Base-by-base conservation (phyloP, 208 protist species). In the Crithidia brevicula region DNA sequence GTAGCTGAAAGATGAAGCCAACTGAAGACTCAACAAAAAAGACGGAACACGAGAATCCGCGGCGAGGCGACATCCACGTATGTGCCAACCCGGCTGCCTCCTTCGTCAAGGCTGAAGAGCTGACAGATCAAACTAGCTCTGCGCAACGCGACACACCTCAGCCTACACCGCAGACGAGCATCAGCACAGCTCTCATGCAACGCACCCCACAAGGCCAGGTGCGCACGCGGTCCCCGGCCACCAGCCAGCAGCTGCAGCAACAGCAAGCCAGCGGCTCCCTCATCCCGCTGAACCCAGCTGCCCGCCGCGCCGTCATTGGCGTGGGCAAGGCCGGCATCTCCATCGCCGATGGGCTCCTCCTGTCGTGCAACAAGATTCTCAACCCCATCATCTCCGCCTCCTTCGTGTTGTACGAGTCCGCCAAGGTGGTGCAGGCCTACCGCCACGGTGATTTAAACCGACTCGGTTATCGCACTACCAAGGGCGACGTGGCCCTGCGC, bases 371-470 rank as follows among this genome's bases (percentile, higher is more conserved):
- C 51, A 63, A 73, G 28, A 53, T 82, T 16, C 57, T 85, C 27
- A 87, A 85, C 52, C 86, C 86, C 13, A 64, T 89, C 38, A 36
- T 88, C 45, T 74, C 80, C 38, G 81, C 80, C 18, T 83, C 76
- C 15, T 72, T 93, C 56, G 67, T 83, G 25, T 73, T 77, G 16
- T 89, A 89, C 68, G 83, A 84, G 61, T 84, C 76, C 5, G 67
- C 81, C 49, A 80, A 73, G 33, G 74, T 70, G 5, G 52, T 88
- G 18, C 74, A 79, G 51, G 81, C 82, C 52, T 89, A 89, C 65
- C 79, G 68, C 13, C 58, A 67, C 50, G 83, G 83, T 30, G 83
- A 76, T 20, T 70, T 88, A 30, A 93, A 87, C 52, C 23, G 65
- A 20, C 73, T 93, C 7, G 83, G 83, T 18, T 86, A 86, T 61